These are phyloP conservation scores for Pleurotus cornucopiae DNA, from an alignment of 768 basidiomycete genomes.

Conservation along the genomic window DNA sequence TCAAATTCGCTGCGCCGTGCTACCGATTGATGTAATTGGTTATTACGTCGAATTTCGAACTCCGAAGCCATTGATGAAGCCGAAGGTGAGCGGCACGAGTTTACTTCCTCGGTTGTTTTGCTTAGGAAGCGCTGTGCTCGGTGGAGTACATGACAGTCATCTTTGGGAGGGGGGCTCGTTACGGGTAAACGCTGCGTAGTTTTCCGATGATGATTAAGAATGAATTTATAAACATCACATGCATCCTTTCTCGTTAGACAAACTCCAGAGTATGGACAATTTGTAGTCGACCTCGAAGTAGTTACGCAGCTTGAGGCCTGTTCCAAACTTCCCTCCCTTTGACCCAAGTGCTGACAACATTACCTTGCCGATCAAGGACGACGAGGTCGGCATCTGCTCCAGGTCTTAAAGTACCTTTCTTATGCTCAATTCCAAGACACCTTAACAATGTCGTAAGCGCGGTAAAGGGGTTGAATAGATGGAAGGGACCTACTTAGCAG, in stretches of 20 bases:
- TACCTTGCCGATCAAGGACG: conserved; percentile 65
- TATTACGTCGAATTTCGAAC: background rate
- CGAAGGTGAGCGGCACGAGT: background rate
- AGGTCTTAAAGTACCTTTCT: conserved; percentile 74
- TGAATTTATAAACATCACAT: too few relatives aligned
- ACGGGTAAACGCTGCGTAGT: too few relatives aligned
- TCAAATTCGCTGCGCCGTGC: too few relatives aligned
- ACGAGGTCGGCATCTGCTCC: conserved; percentile 88
- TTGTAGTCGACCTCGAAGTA: too few relatives aligned
- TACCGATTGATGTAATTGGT: too few relatives aligned
- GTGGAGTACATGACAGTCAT: too few relatives aligned
- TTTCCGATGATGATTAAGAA: too few relatives aligned
- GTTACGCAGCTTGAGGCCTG: conserved; percentile 14
- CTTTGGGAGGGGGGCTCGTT: too few relatives aligned
- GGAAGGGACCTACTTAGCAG: conserved; percentile 56
- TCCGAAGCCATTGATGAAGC: background rate
- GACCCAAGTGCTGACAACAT: conserved; percentile 72
- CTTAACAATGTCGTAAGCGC: conserved; percentile 26
- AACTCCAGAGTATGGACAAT: too few relatives aligned
- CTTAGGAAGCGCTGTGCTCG: too few relatives aligned
- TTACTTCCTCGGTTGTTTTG: conserved; percentile 2
- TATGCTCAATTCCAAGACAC: conserved; percentile 73
- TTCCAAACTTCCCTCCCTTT: conserved; percentile 71
- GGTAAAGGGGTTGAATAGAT: background rate
- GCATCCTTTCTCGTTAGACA: too few relatives aligned